Evolutionary conservation across 148 eudicot species (phyloP), one percentile per base, ranked within the genome.

Genomic region (Camellia japonica): DNA sequence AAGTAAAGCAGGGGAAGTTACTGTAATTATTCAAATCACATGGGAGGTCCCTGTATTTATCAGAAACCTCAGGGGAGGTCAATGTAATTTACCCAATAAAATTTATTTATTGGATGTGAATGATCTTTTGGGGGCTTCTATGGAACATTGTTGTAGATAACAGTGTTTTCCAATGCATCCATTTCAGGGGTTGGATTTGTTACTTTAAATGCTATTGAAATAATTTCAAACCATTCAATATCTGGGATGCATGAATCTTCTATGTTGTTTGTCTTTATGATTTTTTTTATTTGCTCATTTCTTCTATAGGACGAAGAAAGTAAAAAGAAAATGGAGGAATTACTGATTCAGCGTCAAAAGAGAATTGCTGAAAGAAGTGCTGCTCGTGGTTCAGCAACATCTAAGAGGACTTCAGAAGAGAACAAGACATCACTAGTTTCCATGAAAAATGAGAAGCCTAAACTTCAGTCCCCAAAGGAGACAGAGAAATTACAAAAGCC

Each of bases 331-430:
- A 85, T 81, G 83, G 98, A 94, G 81, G 91, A 90, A 78, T 46
- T 93, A 70, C 42, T 76, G 51, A 23, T 79, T 60, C 85, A 87
- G 81, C 88, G 97, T 71, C 87, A 92, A 82, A 94, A 90, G 82
- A 85, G 95, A 75, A 92, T 94, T 73, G 91, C 95, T 55, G 98
- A 92, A 89, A 92, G 91, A 86, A 91, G 92, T 80, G 82, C 87
- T 73, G 59, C 74, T 41, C 72, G 47, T 20, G 90, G 86, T 78
- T 74, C 76, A 3, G 73, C 71, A 68, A 78, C 79, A 44, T 54
- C 86, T 44, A 82, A 78, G 81, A 87, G 56, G 75, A 52, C 76
- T 58, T 80, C 81, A 74, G 78, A 77, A 41, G 91, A 82, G 74
- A 79, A 66, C 69, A 89, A 89, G 83, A 63, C 85, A 56, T 62